Evolutionary conservation across 768 basidiomycete genomes (phyloP).

Genomic region (Pilatotrama ljubarskyi): DNA sequence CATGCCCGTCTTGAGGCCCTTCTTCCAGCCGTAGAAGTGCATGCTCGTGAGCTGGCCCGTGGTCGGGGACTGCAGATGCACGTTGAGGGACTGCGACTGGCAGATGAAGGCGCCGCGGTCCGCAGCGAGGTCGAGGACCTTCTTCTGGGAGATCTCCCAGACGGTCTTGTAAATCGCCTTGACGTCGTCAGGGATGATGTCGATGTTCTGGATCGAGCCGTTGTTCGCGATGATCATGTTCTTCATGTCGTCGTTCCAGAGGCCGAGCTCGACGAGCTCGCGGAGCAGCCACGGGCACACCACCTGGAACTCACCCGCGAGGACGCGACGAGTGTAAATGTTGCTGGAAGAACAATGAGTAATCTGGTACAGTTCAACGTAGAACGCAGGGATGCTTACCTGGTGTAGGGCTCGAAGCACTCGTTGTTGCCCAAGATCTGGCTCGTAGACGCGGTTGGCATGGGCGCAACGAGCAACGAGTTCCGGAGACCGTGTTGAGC

Average conservation of each 20-base stretch:
- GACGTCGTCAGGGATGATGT: constrained; percentile 83
- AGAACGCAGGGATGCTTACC: constrained; percentile 42
- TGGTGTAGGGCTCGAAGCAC: constrained; percentile 98
- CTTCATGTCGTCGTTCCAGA: constrained; percentile 99
- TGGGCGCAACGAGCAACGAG: constrained; percentile 90
- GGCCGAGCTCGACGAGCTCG: constrained; percentile 90
- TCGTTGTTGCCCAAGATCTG: constrained; percentile 99
- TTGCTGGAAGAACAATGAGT: constrained; percentile 53
- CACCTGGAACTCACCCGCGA: constrained; percentile 99
- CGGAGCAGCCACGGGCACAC: constrained; percentile 99
- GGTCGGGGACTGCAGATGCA: constrained; percentile 88
- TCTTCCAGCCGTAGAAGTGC: constrained; percentile 99
- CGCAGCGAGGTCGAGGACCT: constrained; percentile 96
- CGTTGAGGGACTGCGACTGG: constrained; percentile 92
- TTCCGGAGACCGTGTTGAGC: constrained; percentile 81
- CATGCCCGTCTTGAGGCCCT: constrained; percentile 98
- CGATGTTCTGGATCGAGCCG: constrained; percentile 85
- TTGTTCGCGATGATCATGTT: constrained; percentile 98
- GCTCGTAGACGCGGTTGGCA: constrained; percentile 98
- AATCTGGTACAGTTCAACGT: not conserved
- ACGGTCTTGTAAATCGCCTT: constrained; percentile 99
- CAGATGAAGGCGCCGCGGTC: constrained; percentile 98
- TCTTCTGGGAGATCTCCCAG: constrained; percentile 99
- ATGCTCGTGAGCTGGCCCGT: constrained; percentile 91
- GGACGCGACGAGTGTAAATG: constrained; percentile 97